Conservation (phyloP, 805 yeast genomes). For the Maudiozyma serrabonitensis region DNA sequence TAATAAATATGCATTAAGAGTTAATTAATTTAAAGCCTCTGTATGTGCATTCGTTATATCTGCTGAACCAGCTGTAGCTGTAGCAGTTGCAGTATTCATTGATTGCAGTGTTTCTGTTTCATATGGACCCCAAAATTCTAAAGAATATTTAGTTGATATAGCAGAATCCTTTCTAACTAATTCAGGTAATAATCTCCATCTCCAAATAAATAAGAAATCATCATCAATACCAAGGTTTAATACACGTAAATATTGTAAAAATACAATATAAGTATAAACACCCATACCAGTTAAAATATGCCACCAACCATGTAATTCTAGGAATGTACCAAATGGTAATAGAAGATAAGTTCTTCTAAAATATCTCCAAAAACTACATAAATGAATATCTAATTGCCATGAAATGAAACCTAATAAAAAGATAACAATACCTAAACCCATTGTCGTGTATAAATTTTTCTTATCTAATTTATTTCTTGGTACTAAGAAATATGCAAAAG, state of each 20-base stretch:
- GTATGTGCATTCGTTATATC: no score
- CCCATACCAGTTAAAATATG: constrained; percentile 81
- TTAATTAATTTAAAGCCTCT: no score
- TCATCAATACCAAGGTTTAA: constrained; percentile 50
- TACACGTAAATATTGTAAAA: constrained; percentile 64
- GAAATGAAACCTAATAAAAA: constrained; percentile 69
- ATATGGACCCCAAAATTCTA: constrained; percentile 13
- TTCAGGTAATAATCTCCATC: constrained; percentile 50
- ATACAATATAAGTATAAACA: constrained; percentile 75
- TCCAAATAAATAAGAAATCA: constrained; percentile 49
- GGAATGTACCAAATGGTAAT: constrained; percentile 67
- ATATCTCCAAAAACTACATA: constrained; percentile 50
- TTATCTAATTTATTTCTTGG: constrained; percentile 35
- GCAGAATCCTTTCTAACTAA: constrained; percentile 22
- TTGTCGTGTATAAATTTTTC: constrained; percentile 42
- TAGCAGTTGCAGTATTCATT: neutral
- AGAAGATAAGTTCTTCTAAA: constrained; percentile 60
- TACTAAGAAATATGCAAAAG: constrained; percentile 32
- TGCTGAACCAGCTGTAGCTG: neutral
- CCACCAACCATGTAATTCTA: constrained; percentile 98
- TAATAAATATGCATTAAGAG: no score
- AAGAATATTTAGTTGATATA: constrained; percentile 20
- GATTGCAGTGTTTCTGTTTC: constrained; percentile 2
- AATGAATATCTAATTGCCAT: constrained; percentile 85
- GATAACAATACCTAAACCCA: constrained; percentile 48